Evolutionary conservation across 2,329 filamentous ascomycete genomes (phyloP), one percentile per base, ranked within the genome.

Genomic region (Corynespora cassiicola): DNA sequence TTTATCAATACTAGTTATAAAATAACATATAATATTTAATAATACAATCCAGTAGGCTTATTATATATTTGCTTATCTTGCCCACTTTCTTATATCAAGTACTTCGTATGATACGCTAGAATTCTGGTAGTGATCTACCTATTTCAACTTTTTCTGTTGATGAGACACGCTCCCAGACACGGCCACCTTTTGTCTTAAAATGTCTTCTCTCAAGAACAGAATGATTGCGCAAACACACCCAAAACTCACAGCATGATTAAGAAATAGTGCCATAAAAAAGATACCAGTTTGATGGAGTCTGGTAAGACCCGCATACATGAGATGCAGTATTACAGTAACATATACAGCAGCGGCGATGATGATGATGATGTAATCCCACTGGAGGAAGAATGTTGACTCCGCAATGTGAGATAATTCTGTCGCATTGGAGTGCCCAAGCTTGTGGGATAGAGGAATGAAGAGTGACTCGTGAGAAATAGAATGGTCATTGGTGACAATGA

Each of bases 311-410:
- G 26, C 14, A 15, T 15, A 29, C 14, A 29, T 29, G 7, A 9
- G 26, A 29, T 29, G 9, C 14, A 29, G 26, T 9, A 29, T 29
- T 7, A 29, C 26, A 9, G 26, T 29, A 14, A 29, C 26, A 15
- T 29, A 29, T 9, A 29, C 15, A 7, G 26, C 26, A 7, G 26
- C 26, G 7, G 9, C 26, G 15, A 29, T 29, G 14, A 29, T 14
- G 26, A 29, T 29, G 26, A 29, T 29, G 10, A 29, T 7, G 15
- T 29, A 29, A 14, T 29, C 26, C 26, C 26, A 29, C 14, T 29
- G 26, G 8, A 29, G 26, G 14, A 29, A 29, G 14, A 10, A 29
- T 15, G 10, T 29, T 15, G 9, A 10, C 14, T 29, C 26, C 15
- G 10, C 26, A 29, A 10, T 14, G 14, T 10, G 15, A 7, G 15